A percentile compares a stretch with the other conserved stretches of the same genome.
phyloP scores from a whole-genome alignment of 2,329 filamentous ascomycete species.

The Neoarthrinium moseri region DNA sequence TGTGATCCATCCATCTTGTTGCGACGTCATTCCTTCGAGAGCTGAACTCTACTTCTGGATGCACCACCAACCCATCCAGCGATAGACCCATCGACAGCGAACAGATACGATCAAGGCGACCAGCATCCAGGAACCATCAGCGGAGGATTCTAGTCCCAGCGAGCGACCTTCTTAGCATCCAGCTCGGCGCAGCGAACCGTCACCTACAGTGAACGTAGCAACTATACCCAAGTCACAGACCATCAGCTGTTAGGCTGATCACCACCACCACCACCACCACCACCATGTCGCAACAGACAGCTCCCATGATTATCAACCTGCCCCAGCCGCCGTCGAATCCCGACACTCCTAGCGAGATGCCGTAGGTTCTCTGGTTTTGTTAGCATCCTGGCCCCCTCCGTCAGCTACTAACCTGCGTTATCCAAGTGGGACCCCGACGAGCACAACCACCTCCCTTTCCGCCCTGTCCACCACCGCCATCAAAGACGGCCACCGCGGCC shows the following conservation, averaged over 20 bases:
- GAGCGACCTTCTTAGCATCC: too few relatives aligned
- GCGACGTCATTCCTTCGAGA: constrained; percentile 6
- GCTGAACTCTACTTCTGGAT: not conserved
- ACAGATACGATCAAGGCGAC: too few relatives aligned
- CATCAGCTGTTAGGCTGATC: not conserved
- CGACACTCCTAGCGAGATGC: constrained; percentile 84
- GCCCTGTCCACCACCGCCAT: constrained; percentile 91
- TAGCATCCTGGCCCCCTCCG: too few relatives aligned
- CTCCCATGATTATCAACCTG: constrained; percentile 77
- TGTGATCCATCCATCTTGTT: too few relatives aligned
- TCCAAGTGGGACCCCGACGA: constrained; percentile 83
- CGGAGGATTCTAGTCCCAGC: too few relatives aligned
- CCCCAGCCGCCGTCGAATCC: constrained; percentile 79
- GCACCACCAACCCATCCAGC: not conserved
- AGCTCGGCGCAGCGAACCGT: too few relatives aligned
- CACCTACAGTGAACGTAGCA: too few relatives aligned
- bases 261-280: too few relatives aligned
- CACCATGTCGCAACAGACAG: constrained; percentile 31
- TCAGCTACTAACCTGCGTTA: constrained; percentile 18
- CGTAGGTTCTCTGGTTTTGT: constrained; percentile 57
- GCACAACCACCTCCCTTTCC: constrained; percentile 86
- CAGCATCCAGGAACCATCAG: too few relatives aligned
- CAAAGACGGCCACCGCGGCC: constrained; percentile 91
- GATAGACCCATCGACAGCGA: too few relatives aligned
- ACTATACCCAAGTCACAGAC: not conserved